A percentile compares a stretch with the other conserved stretches of the same genome.
phyloP scores from a whole-genome alignment of 352 stramenopile species.

The Phytophthora boehmeriae region DNA sequence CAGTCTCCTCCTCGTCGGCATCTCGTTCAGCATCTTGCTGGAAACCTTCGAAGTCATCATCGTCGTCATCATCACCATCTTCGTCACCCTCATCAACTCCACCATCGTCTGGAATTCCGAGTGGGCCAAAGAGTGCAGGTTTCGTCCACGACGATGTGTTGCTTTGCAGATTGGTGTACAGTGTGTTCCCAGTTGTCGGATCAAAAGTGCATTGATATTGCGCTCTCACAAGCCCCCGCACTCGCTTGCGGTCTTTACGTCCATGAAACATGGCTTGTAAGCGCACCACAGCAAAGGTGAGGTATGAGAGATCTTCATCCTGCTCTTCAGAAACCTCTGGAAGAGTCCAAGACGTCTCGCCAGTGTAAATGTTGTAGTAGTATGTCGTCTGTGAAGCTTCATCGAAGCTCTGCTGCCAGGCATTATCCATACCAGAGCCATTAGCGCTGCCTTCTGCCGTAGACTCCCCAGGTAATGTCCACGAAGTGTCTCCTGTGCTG shows the following conservation, averaged over 20 bases:
- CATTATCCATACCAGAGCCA: slow-evolving; percentile 11
- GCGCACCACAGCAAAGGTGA: slow-evolving; percentile 49
- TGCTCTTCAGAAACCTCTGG: slow-evolving; percentile 34
- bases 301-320: slow-evolving; percentile 41
- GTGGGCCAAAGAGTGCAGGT: slow-evolving; percentile 39
- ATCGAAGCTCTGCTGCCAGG: slow-evolving; percentile 71
- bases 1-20: slow-evolving; percentile 25
- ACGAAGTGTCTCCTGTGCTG: slow-evolving; percentile 68
- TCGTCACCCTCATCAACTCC: slow-evolving; percentile 21
- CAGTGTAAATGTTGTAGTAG: slow-evolving; percentile 73
- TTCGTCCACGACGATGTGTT: slow-evolving; percentile 46
- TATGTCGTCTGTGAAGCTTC: slow-evolving; percentile 69
- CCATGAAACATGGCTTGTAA: slow-evolving; percentile 62
- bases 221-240: slow-evolving; percentile 33
- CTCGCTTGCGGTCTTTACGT: slow-evolving; percentile 33
- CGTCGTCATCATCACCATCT: slow-evolving; percentile 32
- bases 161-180: slow-evolving; percentile 55
- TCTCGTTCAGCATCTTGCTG: slow-evolving; percentile 29
- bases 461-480: slow-evolving; percentile 40
- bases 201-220: slow-evolving; percentile 49
- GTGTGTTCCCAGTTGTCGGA: slow-evolving; percentile 32
- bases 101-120: slow-evolving; percentile 34
- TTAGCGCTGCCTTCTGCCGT: slow-evolving; percentile 20
- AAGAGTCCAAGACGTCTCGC: slow-evolving; percentile 71
- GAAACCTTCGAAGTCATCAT: slow-evolving; percentile 49